phyloP scores from a whole-genome alignment of 257 asterid genomes.

The Gentiana dahurica region DNA sequence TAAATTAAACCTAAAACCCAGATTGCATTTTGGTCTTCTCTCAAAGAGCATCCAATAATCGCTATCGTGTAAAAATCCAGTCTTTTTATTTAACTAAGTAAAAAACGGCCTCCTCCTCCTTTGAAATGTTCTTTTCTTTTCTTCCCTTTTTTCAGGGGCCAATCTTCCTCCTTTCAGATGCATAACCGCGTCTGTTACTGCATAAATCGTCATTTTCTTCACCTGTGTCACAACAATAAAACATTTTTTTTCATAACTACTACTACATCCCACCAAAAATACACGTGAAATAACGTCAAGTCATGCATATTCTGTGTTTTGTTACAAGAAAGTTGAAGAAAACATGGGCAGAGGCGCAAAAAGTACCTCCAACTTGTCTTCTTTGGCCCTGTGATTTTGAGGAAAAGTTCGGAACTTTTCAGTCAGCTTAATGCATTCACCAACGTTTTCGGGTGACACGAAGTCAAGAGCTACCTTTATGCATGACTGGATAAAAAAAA shows the following conservation, averaged over 20 bases:
- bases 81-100: no score
- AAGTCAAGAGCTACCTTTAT: slow-evolving; percentile 84
- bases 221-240: slow-evolving; percentile 37
- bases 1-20: no score
- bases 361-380: slow-evolving; percentile 77
- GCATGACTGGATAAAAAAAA: slow-evolving; percentile 53
- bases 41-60: no score
- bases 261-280: no score
- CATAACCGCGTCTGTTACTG: slow-evolving; percentile 29
- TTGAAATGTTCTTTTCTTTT: no score
- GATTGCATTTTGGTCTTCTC: no score
- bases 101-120: no score
- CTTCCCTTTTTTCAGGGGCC: no score
- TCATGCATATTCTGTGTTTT: not conserved
- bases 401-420: slow-evolving; percentile 79
- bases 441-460: slow-evolving; percentile 82
- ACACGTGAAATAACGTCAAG: not conserved
- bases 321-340: not conserved
- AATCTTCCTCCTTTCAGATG: slow-evolving; percentile 14
- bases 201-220: slow-evolving; percentile 60
- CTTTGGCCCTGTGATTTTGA: slow-evolving; percentile 70
- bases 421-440: slow-evolving; percentile 59
- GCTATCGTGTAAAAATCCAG: no score
- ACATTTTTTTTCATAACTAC: slow-evolving; percentile 3
- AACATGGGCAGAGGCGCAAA: not conserved